Conservation (phyloP, 1,139 yeast species). For the Casaregolazyma suthepensis region DNA sequence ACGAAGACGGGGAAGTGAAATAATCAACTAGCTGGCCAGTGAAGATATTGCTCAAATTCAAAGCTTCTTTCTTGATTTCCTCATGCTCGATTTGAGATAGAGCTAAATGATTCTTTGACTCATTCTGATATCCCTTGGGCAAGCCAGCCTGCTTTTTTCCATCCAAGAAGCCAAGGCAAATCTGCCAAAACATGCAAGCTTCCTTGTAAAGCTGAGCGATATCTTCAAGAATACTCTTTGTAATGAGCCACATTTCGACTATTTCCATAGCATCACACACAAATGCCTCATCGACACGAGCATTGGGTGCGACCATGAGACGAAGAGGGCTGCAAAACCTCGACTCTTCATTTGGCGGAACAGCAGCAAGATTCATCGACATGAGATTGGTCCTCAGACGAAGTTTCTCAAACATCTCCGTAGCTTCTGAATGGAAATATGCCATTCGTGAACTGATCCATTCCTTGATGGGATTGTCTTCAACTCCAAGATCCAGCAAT, state of each 20-base stretch:
- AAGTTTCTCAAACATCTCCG: slow-evolving; percentile 36
- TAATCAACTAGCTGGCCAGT: slow-evolving; percentile 27
- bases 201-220: slow-evolving; percentile 30
- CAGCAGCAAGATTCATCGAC: slow-evolving; percentile 28
- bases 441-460: slow-evolving; percentile 50
- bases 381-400: slow-evolving; percentile 29
- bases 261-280: slow-evolving; percentile 40
- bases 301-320: slow-evolving; percentile 6
- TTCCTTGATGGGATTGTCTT: slow-evolving; percentile 57
- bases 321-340: slow-evolving; percentile 8
- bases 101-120: slow-evolving; percentile 31
- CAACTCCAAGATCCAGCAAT: slow-evolving; percentile 53
- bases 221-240: slow-evolving; percentile 43
- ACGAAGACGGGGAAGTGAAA: slow-evolving; percentile 18
- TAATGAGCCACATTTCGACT: slow-evolving; percentile 49
- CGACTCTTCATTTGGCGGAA: slow-evolving; percentile 16
- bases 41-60: slow-evolving; percentile 23
- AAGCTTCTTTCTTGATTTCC: slow-evolving; percentile 25
- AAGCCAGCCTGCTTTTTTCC: slow-evolving; percentile 40
- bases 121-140: slow-evolving; percentile 41
- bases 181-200: slow-evolving; percentile 43
- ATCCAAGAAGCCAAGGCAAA: slow-evolving; percentile 40
- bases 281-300: slow-evolving; percentile 21
- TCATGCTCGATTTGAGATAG: slow-evolving; percentile 27
- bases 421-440: slow-evolving; percentile 36